phyloP scores from a whole-genome alignment of 2,329 filamentous ascomycete genomes.

The Colletotrichum echinochloae region DNA sequence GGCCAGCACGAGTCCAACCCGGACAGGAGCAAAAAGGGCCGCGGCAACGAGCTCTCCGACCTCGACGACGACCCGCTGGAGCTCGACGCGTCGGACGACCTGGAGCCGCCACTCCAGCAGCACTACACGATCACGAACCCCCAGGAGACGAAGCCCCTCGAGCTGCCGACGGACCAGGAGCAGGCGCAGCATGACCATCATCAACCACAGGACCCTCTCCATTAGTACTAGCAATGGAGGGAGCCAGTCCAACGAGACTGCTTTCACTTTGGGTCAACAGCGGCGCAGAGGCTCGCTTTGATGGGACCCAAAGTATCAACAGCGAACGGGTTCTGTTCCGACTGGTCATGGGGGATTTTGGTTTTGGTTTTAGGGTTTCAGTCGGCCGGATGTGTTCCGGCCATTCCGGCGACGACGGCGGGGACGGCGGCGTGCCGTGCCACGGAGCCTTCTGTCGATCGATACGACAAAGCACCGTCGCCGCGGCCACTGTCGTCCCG shows the following conservation, averaged over 20 bases:
- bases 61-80: constrained; percentile 32
- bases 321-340: constrained; percentile 1
- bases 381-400: constrained; percentile 27
- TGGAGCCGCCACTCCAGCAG: constrained; percentile 14
- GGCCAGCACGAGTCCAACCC: constrained; percentile 40
- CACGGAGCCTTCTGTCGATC: not conserved
- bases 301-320: not conserved
- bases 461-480: not conserved
- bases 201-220: not conserved
- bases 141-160: not conserved
- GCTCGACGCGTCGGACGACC: constrained; percentile 25
- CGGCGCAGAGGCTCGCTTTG: not conserved
- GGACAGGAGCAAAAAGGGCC: constrained; percentile 38
- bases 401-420: not conserved
- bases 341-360: constrained; percentile 8
- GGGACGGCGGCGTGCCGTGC: not conserved
- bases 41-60: constrained; percentile 34
- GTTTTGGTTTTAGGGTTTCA: constrained; percentile 4
- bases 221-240: not conserved
- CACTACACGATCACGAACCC: constrained; percentile 11
- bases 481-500: not conserved
- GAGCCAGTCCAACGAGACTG: not conserved
- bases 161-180: not conserved
- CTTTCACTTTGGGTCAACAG: not conserved
- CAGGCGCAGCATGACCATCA: not conserved